Conservation (phyloP, 2,329 filamentous ascomycete genomes). For the Delphinella strobiligena region DNA sequence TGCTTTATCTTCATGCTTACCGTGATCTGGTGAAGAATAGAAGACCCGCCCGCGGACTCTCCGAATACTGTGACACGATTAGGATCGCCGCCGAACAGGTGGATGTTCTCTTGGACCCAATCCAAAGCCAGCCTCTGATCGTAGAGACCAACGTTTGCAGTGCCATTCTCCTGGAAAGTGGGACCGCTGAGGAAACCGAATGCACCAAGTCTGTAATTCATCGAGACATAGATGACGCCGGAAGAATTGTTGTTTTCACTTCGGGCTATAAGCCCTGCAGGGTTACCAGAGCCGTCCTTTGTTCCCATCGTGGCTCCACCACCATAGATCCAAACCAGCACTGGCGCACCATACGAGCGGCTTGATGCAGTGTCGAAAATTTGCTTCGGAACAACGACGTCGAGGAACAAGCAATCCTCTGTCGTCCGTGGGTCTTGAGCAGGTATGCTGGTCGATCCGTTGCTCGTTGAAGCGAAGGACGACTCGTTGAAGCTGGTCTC, state of each 20-base stretch:
- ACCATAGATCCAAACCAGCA: conserved; percentile 35
- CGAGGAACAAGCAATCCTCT: conserved; percentile 29
- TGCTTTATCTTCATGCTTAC: conserved; percentile 10
- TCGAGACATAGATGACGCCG: conserved; percentile 34
- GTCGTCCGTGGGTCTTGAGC: conserved; percentile 18
- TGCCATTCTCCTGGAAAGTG: conserved; percentile 30
- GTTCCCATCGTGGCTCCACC: conserved; percentile 32
- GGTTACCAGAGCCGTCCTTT: conserved; percentile 24
- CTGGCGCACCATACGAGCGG: conserved; percentile 27
- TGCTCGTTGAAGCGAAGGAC: conserved; percentile 9
- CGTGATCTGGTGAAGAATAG: conserved; percentile 45
- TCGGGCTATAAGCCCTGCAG: conserved; percentile 29
- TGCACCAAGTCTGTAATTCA: conserved; percentile 39
- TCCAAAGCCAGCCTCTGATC: conserved; percentile 46
- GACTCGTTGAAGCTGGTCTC: conserved; percentile 13
- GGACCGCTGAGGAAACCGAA: conserved; percentile 38
- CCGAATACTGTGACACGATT: conserved; percentile 36
- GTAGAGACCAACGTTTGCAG: conserved; percentile 37
- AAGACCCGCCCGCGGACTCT: conserved; percentile 40
- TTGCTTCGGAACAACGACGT: conserved; percentile 24
- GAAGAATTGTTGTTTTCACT: conserved; percentile 26
- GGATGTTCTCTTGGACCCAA: conserved; percentile 45
- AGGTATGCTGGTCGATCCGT: conserved; percentile 5
- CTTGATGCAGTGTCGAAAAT: conserved; percentile 22
- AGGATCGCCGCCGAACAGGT: conserved; percentile 35